Evolutionary conservation across 306 rosid genomes (phyloP).

Genomic region (Inga leiocalycina): DNA sequence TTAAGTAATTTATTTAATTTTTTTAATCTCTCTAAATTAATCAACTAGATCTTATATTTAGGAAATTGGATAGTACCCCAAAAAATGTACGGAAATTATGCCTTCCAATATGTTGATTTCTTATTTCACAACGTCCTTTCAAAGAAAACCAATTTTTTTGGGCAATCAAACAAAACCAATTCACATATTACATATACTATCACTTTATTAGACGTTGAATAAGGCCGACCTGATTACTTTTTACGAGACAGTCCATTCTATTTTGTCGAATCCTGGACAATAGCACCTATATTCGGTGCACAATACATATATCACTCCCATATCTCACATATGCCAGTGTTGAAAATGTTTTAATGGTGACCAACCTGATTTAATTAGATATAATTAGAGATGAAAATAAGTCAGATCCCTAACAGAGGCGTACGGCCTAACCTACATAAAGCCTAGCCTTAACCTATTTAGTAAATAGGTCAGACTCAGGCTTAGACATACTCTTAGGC

Average conservation of each 20-base stretch:
- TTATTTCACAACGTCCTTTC: not conserved
- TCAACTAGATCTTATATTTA: accelerated
- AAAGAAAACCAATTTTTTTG: not conserved
- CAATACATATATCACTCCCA: not conserved
- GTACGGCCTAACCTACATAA: no score
- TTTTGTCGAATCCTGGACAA: not conserved
- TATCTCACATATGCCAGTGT: not conserved
- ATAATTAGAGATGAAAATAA: not conserved
- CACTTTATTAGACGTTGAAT: not conserved
- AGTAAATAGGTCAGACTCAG: no score
- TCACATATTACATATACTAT: not conserved
- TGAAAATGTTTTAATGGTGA: not conserved
- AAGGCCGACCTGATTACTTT: not conserved
- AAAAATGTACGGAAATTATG: not conserved
- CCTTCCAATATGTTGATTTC: no score
- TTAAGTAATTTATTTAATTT: no score
- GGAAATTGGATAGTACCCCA: not conserved
- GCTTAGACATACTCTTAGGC: no score
- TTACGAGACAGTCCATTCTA: not conserved
- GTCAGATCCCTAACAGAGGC: no score
- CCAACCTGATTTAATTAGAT: not conserved
- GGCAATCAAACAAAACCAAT: not conserved
- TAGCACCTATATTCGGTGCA: not conserved
- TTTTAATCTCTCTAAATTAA: no score
- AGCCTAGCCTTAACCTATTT: no score